A percentile compares a stretch with the other conserved stretches of the same genome.
Conservation (phyloP, 108 stramenopile genomes). For the Pseudonitzschia multistriata region DNA sequence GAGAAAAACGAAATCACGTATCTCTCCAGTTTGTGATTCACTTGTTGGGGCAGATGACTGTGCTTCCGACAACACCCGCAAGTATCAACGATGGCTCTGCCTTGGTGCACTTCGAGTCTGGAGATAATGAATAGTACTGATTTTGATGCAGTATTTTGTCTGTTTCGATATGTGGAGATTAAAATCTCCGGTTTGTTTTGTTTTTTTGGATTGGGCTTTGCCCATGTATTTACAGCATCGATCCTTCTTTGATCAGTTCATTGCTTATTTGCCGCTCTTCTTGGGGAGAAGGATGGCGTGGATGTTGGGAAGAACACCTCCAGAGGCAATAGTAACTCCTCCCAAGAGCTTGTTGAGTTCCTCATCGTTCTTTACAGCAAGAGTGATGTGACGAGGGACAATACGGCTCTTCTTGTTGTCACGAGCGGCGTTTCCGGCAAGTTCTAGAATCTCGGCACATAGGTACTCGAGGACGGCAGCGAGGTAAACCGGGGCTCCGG, state of each 20-base stretch:
- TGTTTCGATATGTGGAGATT: conserved; percentile 23
- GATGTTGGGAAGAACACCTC: conserved; percentile 97
- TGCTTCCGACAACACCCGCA: too few relatives aligned
- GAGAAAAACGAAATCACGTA: too few relatives aligned
- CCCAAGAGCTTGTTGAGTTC: conserved; percentile 94
- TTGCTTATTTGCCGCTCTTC: conserved; percentile 52
- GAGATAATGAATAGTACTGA: too few relatives aligned
- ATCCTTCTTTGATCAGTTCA: not conserved
- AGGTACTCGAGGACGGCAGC: conserved; percentile 95
- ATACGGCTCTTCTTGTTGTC: conserved; percentile 97
- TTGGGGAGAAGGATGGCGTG: conserved; percentile 94
- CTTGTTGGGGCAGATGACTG: too few relatives aligned
- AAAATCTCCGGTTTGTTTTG: conserved; percentile 25
- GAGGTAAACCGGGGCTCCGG: conserved; percentile 94
- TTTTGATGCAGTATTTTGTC: too few relatives aligned
- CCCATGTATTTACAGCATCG: not conserved
- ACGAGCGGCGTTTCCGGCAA: conserved; percentile 94
- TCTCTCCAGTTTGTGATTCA: too few relatives aligned
- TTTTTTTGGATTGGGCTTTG: not conserved
- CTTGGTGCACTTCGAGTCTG: too few relatives aligned
- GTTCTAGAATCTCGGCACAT: conserved; percentile 91
- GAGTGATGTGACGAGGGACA: conserved; percentile 92
- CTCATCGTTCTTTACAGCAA: conserved; percentile 94
- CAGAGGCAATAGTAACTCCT: conserved; percentile 92
- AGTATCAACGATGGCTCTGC: too few relatives aligned